phyloP scores from a whole-genome alignment of 1,284 basidiomycete species.

The Tilletia horrida region DNA sequence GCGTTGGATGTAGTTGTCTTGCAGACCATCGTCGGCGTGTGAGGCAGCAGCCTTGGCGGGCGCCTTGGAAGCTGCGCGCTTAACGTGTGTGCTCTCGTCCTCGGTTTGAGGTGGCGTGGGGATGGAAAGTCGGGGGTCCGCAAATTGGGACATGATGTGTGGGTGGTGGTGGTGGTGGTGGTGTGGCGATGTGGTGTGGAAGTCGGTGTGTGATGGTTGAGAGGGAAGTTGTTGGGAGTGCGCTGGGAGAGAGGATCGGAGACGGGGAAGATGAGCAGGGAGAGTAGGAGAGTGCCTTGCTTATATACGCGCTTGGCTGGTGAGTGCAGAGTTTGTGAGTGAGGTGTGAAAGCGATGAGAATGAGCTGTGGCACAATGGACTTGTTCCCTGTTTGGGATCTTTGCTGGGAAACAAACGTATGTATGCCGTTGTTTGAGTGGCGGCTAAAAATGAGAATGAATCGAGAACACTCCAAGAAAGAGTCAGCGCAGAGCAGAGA shows the following conservation, averaged over 20 bases:
- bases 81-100: conserved; percentile 15
- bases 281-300: neutral
- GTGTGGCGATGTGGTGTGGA: neutral
- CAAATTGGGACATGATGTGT: neutral
- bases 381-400: no score
- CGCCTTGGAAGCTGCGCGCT: neutral
- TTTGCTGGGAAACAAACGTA: no score
- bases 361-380: no score
- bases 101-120: conserved; percentile 9
- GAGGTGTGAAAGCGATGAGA: neutral
- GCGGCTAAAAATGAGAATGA: no score
- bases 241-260: neutral
- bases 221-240: neutral
- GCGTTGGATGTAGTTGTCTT: conserved; percentile 18
- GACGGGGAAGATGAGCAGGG: neutral
- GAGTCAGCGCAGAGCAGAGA: no score
- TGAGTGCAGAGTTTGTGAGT: no score
- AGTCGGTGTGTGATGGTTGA: neutral
- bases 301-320: conserved; percentile 11
- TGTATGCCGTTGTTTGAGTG: no score
- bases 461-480: no score
- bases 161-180: neutral
- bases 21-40: conserved; percentile 9
- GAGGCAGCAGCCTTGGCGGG: neutral
- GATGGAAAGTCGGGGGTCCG: neutral